Base-by-base conservation (phyloP, 805 yeast genomes). In the Starmera amethionina region DNA sequence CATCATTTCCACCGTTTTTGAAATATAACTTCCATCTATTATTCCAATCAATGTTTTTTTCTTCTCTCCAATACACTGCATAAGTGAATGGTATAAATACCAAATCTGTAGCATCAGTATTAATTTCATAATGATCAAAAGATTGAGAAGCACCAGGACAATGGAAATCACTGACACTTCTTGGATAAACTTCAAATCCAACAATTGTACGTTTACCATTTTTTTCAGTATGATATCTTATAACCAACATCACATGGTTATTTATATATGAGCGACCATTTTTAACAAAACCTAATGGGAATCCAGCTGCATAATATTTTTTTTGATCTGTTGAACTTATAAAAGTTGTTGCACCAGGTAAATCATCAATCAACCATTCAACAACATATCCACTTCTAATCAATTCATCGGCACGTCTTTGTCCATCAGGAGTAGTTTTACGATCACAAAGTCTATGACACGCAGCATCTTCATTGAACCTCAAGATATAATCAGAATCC, bases 101-200 rank as follows among this genome's bases (percentile, higher is more conserved):
- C n/a, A 58, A 50, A 11, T 64, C 68, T 8, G 62, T 62, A 9
- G 64, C 54, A 22, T 65, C 60, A 5, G 71, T 60, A 16, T 70
- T 60, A 8, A 86, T 54, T 32, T 77, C 75, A 47, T 70, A 76
- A 45, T 78, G 76, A 31, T 73, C 64, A 55, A 67, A 81, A 50
- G 73, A 63, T 46, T 73, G 78, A 8, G 79, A 67, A 4, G 82
- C 78, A 11, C 88, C 89, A 2, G 95, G 94, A 58, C 96, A 87
- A 38, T 69, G 56, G 60, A 72, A 57, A 70, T 77, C 63, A 34
- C 71, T 64, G 11, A 83, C 89, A 40, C 93, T 82, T 55, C 77
- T 80, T 10, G 96, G 96, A 55, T 87, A 87, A 12, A 86, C 84
- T 61, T 87, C 96, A 50, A 88, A 83, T 0, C 95, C 96, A 15